Evolutionary conservation across 345 rosid genomes (phyloP).

Genomic region (Hibiscus tridactylites): DNA sequence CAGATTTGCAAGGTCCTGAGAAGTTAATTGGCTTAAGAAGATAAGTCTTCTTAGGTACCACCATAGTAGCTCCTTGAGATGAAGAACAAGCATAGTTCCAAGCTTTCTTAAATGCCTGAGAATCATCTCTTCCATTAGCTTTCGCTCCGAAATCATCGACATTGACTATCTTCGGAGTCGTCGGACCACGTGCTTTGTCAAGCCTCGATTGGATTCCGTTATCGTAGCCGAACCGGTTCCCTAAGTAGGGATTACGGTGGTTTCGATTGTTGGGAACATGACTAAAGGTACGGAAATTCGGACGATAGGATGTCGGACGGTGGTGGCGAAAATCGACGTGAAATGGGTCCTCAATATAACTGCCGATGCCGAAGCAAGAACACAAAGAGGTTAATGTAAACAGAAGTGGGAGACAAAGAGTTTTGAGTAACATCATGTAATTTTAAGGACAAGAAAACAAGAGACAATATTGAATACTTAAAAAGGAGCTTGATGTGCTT

Average conservation of each 20-base stretch:
- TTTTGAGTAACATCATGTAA: conserved; percentile 15
- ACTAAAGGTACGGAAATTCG: neutral
- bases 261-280: neutral
- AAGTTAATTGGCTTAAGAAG: conserved; percentile 52
- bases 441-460: conserved; percentile 1
- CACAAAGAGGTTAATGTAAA: conserved; percentile 6
- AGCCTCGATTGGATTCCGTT: neutral
- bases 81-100: conserved; percentile 61
- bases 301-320: neutral
- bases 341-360: conserved; percentile 9
- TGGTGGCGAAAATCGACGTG: neutral
- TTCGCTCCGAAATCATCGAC: conserved; percentile 50
- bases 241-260: neutral
- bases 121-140: conserved; percentile 50
- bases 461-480: neutral
- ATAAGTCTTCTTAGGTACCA: conserved; percentile 52
- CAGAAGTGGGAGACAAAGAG: neutral
- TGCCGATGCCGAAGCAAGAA: conserved; percentile 18
- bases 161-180: conserved; percentile 24
- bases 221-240: neutral
- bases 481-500: neutral
- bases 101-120: conserved; percentile 53
- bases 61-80: conserved; percentile 21
- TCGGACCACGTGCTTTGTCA: neutral
- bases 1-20: conserved; percentile 76